Conservation (phyloP, 208 protist genomes). For the Endotrypanum monterogeii region DNA sequence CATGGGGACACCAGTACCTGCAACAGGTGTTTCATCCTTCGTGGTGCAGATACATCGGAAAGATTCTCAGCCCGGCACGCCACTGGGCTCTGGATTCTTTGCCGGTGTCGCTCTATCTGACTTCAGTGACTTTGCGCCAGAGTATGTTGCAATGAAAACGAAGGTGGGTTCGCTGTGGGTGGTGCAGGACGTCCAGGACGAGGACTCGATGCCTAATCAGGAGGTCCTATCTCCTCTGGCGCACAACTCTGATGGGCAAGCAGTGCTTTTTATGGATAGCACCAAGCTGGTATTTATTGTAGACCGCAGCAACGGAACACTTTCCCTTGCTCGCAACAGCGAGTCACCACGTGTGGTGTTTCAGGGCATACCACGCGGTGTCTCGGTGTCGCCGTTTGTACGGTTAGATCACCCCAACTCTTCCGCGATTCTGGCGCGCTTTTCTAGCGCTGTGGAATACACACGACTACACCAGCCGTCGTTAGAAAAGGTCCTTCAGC, state of each 20-base stretch:
- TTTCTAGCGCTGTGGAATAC: constrained; percentile 47
- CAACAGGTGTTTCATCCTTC: constrained; percentile 73
- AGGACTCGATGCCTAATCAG: constrained; percentile 82
- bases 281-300: constrained; percentile 87
- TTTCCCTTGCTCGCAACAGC: constrained; percentile 75
- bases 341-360: constrained; percentile 81
- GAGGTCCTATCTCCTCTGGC: constrained; percentile 53
- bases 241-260: constrained; percentile 19
- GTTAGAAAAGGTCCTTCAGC: constrained; percentile 34
- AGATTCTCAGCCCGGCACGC: constrained; percentile 50
- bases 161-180: constrained; percentile 61
- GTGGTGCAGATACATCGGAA: constrained; percentile 70
- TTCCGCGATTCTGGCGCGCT: constrained; percentile 67
- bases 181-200: constrained; percentile 90
- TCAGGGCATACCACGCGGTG: constrained; percentile 62
- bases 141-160: constrained; percentile 63
- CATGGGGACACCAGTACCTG: constrained; percentile 71
- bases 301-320: constrained; percentile 67
- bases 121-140: constrained; percentile 51
- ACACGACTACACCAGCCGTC: constrained; percentile 41
- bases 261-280: constrained; percentile 65
- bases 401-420: constrained; percentile 83
- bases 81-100: constrained; percentile 88
- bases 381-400: constrained; percentile 81
- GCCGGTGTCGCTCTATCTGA: constrained; percentile 68